A percentile compares a stretch with the other conserved stretches of the same genome.
Evolutionary conservation across 2,329 filamentous ascomycete genomes (phyloP).

Genomic region (Corinectria fuckeliana): DNA sequence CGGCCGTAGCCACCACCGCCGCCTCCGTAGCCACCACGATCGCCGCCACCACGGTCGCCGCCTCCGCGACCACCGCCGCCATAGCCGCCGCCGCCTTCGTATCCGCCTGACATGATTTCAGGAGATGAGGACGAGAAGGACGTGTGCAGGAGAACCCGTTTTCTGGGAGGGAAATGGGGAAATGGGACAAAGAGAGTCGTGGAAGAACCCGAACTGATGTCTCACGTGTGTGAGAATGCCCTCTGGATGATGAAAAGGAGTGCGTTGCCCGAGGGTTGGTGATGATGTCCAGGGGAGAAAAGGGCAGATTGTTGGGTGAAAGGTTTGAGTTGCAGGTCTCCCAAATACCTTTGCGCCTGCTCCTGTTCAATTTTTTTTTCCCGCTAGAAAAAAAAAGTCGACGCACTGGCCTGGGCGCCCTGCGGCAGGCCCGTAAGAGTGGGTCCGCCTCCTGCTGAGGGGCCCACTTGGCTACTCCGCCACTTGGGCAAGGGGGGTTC

Average conservation of each 20-base stretch:
- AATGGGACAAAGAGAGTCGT: constrained; percentile 30
- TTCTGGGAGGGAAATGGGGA: constrained; percentile 7
- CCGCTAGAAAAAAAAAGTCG: constrained; percentile 37
- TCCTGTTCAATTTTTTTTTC: constrained; percentile 37
- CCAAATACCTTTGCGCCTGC: constrained; percentile 31
- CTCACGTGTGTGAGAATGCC: constrained; percentile 29
- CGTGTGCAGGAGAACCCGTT: constrained; percentile 19
- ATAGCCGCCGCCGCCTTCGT: constrained; percentile 37
- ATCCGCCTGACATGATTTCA: constrained; percentile 53
- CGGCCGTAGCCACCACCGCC: constrained; percentile 45
- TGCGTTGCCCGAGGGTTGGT: constrained; percentile 38
- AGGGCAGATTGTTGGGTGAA: constrained; percentile 36
- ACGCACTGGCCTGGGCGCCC: constrained; percentile 25
- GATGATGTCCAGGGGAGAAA: constrained; percentile 33
- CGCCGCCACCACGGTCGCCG: constrained; percentile 33
- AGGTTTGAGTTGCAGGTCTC: constrained; percentile 31
- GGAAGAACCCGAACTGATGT: constrained; percentile 25
- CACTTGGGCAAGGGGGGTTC: neutral
- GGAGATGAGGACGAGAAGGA: constrained; percentile 24
- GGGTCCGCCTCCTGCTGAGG: constrained; percentile 12
- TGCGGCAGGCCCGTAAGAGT: constrained; percentile 34
- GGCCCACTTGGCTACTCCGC: constrained; percentile 17
- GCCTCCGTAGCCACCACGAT: constrained; percentile 39
- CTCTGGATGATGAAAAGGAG: constrained; percentile 39
- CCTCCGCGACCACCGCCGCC: constrained; percentile 39